Conservation (phyloP, 164 flowering plant genomes). For the Nymphaea colorata region DNA sequence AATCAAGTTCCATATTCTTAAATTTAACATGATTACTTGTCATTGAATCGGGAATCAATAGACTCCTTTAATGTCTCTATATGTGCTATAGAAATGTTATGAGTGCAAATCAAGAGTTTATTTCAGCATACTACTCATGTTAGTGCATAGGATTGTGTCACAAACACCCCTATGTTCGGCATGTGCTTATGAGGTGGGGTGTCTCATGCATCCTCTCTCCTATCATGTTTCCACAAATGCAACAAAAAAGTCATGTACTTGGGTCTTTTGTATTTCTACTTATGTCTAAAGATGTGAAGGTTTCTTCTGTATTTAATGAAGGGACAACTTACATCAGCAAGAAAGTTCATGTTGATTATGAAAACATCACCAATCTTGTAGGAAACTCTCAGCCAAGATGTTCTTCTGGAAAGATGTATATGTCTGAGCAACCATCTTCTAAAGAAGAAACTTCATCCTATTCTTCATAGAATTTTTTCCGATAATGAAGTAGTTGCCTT, state of each 20-base stretch:
- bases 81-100: too few relatives aligned
- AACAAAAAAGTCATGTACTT: not conserved
- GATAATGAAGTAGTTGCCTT: constrained; percentile 17
- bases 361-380: constrained; percentile 3
- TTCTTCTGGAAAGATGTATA: constrained; percentile 8
- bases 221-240: too few relatives aligned
- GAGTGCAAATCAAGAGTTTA: too few relatives aligned
- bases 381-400: constrained; percentile 8
- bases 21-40: too few relatives aligned
- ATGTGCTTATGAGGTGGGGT: too few relatives aligned
- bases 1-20: too few relatives aligned
- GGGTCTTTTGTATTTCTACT: not conserved
- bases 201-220: too few relatives aligned
- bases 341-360: constrained; percentile 3
- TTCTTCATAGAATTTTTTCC: constrained; percentile 18
- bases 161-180: too few relatives aligned
- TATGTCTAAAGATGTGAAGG: constrained; percentile 5
- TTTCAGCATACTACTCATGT: too few relatives aligned
- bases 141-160: too few relatives aligned
- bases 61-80: too few relatives aligned
- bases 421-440: not conserved
- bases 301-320: constrained; percentile 5
- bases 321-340: constrained; percentile 1
- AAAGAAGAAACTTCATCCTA: not conserved
- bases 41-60: too few relatives aligned